Percentiles rank a stretch among this genome's conserved stretches.
Evolutionary conservation across 768 basidiomycete species (phyloP).

Genomic region (Daedaleopsis nitida): DNA sequence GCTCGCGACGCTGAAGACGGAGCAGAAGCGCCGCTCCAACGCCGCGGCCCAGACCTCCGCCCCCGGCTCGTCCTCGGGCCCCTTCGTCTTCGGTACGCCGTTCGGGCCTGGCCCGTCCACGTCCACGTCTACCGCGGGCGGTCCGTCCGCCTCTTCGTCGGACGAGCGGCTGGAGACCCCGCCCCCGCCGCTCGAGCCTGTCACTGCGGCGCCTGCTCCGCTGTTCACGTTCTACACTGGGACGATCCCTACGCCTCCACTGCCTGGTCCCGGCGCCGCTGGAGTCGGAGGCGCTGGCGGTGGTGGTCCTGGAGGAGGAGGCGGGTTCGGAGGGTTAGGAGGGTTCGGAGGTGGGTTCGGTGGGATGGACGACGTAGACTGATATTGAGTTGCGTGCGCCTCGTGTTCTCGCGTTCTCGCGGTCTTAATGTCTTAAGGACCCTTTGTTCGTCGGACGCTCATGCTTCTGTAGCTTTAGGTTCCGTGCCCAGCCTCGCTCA

Average conservation of each 20-base stretch:
- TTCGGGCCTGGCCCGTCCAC: neutral
- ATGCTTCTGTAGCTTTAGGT: no score
- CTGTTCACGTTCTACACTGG: constrained; percentile 17
- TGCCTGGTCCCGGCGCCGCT: neutral
- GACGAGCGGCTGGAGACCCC: constrained; percentile 11
- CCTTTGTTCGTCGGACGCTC: no score
- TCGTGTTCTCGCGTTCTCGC: no score
- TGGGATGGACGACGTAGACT: constrained; percentile 23
- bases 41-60: neutral
- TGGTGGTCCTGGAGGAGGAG: neutral
- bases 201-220: constrained; percentile 6
- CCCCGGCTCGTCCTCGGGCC: neutral
- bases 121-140: neutral
- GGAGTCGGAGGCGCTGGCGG: neutral
- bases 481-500: no score
- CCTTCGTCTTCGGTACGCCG: neutral
- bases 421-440: no score
- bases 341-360: neutral
- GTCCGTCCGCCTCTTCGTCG: neutral
- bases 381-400: neutral
- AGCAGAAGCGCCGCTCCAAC: constrained; percentile 17
- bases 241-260: neutral
- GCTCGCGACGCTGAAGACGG: constrained; percentile 19
- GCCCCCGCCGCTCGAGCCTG: constrained; percentile 14
- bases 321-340: neutral